A percentile compares a stretch with the other conserved stretches of the same genome.
These are phyloP conservation scores for Globisporangium okanoganense DNA, from an alignment of 352 stramenopile species.

Conservation along the genomic window DNA sequence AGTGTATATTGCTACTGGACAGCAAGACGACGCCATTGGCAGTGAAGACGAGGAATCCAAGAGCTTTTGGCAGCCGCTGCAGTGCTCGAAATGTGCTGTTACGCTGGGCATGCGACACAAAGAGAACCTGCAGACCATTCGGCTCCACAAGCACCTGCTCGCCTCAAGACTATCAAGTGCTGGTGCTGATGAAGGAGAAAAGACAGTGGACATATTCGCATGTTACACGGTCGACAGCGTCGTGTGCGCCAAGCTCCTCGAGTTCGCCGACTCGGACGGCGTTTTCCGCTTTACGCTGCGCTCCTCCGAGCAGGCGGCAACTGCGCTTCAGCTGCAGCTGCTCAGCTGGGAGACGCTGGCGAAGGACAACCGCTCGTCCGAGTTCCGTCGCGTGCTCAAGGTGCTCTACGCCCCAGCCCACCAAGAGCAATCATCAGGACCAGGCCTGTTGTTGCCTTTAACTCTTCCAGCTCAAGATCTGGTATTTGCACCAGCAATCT, in stretches of 20 bases:
- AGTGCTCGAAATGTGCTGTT: conserved; percentile 36
- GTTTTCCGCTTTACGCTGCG: conserved; percentile 61
- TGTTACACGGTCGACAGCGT: conserved; percentile 76
- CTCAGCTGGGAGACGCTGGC: conserved; percentile 75
- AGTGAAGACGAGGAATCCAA: conserved; percentile 20
- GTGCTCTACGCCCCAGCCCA: conserved; percentile 31
- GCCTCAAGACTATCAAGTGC: conserved; percentile 5
- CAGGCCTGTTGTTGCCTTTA: not conserved
- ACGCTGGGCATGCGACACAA: conserved; percentile 32
- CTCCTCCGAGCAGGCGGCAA: not conserved
- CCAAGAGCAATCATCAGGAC: not conserved
- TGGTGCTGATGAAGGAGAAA: not conserved
- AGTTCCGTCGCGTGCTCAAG: conserved; percentile 63
- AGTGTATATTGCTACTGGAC: not conserved
- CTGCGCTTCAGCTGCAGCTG: conserved; percentile 34
- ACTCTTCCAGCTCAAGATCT: conserved; percentile 30
- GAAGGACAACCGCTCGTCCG: conserved; percentile 17
- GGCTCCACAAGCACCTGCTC: conserved; percentile 63
- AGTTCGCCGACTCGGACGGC: conserved; percentile 66
- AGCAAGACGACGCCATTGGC: not conserved
- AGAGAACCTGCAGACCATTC: conserved; percentile 43
- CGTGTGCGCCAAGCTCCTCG: conserved; percentile 58
- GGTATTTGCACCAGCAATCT: conserved; percentile 27
- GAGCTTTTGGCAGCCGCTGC: conserved; percentile 32
- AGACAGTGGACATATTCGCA: conserved; percentile 39